These are phyloP conservation scores for Colletotrichum australisinense DNA, from an alignment of 2,329 filamentous ascomycete genomes.

Conservation along the genomic window DNA sequence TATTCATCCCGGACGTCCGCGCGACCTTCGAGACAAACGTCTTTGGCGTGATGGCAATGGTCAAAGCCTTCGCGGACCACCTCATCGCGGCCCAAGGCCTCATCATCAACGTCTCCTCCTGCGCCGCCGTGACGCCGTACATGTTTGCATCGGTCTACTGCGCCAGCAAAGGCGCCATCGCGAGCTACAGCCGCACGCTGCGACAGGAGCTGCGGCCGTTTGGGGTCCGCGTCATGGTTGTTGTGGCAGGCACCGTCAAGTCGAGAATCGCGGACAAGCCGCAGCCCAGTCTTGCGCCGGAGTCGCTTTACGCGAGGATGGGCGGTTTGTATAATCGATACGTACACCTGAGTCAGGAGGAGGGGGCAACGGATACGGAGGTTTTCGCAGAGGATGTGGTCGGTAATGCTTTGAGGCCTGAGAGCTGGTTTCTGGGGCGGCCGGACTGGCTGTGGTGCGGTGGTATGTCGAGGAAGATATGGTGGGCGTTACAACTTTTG, in stretches of 20 bases:
- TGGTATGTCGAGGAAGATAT: slow-evolving; percentile 41
- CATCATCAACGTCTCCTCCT: too few relatives aligned
- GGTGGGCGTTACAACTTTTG: slow-evolving; percentile 42
- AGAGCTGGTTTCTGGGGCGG: slow-evolving; percentile 42
- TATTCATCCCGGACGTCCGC: not conserved
- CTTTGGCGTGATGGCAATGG: too few relatives aligned
- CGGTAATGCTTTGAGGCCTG: slow-evolving; percentile 34
- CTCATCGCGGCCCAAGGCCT: too few relatives aligned
- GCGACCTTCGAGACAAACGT: not conserved
- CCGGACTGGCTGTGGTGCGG: slow-evolving; percentile 48
- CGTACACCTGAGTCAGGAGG: slow-evolving; percentile 60
- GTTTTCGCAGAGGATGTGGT: slow-evolving; percentile 56
- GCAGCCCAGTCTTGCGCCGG: slow-evolving; percentile 53
- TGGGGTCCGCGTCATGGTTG: slow-evolving; percentile 66
- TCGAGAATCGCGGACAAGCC: slow-evolving; percentile 58
- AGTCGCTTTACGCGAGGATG: slow-evolving; percentile 60
- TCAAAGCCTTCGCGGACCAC: too few relatives aligned
- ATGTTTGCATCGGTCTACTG: slow-evolving; percentile 64
- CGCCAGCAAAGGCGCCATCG: slow-evolving; percentile 64
- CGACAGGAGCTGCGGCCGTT: slow-evolving; percentile 65
- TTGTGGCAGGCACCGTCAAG: slow-evolving; percentile 63
- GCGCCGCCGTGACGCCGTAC: slow-evolving; percentile 51
- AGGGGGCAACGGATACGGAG: slow-evolving; percentile 56
- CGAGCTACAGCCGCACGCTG: slow-evolving; percentile 62
- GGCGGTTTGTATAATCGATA: slow-evolving; percentile 57